Evolutionary conservation across 805 yeast species (phyloP), one percentile per base, ranked within the genome.

Genomic region (Spathaspora passalidarum): DNA sequence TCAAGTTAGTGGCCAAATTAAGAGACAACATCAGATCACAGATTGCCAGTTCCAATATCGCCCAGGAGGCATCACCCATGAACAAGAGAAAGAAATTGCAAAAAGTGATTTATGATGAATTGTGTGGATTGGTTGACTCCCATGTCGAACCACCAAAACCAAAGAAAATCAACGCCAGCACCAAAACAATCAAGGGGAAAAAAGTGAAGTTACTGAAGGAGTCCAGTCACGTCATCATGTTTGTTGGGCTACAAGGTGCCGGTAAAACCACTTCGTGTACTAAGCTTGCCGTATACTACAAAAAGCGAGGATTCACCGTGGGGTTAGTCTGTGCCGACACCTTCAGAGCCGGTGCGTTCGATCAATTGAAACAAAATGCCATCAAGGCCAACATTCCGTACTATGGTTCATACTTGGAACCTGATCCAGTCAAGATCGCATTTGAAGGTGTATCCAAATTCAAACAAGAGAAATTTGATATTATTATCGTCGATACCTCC

Each of bases 311-410:
- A 2, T 89, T 84, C 68, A 91, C 90, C 63, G 96, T 89, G 40
- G 98, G 98, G 44, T 74, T 94, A 61, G 98, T 94, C 20, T 94
- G 99, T 80, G 99, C 99, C 1, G 99, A 94, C 73, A 94, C 99
- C 23, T 94, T 92, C 76, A 84, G 99, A 77, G 99, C 99, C 32
- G 99, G 99, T 77, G 99, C 99, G 2, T 92, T 92, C 73, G 99
- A 92, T 69, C 99, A 92, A 75, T 79, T 92, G 68, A 92, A 94
- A 65, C 99, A 92, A 68, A 92, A 92, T 66, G 98, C 99, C 19
- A 89, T 92, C 45, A 88, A 89, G 71, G 95, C 99, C 1, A 82
- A 86, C 55, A 88, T 92, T 46, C 98, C 99, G 38, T 92, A 81
- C 67, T 92, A 82, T 65, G 99, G 99, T 57, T 86, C 96, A 5